Percentiles rank a stretch among this genome's conserved stretches.
These are phyloP conservation scores for Nakaseomyces bracarensis DNA, from an alignment of 1,139 yeast species.

Conservation along the genomic window DNA sequence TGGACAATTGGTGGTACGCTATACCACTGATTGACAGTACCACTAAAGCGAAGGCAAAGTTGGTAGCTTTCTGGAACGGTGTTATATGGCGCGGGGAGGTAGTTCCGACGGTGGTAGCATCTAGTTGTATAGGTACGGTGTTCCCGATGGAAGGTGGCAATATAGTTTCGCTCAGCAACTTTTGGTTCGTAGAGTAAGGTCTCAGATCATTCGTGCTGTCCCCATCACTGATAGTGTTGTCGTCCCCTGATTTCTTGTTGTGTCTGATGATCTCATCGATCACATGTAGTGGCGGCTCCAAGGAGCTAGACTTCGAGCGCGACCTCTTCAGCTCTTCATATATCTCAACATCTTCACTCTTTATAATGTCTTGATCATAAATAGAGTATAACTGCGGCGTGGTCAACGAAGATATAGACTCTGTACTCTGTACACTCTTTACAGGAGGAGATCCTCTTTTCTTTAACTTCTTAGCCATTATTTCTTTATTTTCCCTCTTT, in stretches of 20 bases:
- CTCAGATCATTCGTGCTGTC: neutral
- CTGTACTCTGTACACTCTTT: constrained; percentile 16
- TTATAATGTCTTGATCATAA: constrained; percentile 30
- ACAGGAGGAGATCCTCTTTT: neutral
- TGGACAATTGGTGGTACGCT: constrained; percentile 44
- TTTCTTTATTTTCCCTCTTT: neutral
- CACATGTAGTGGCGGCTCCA: constrained; percentile 8
- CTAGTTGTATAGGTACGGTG: neutral
- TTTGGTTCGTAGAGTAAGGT: neutral
- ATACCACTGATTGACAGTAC: constrained; percentile 41
- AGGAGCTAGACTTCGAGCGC: constrained; percentile 7
- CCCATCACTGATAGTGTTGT: neutral
- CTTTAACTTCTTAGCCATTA: neutral
- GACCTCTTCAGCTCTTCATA: constrained; percentile 23
- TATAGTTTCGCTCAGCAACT: neutral
- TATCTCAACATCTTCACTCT: constrained; percentile 26
- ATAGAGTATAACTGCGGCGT: constrained; percentile 29
- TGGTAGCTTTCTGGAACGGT: constrained; percentile 11
- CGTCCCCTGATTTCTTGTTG: constrained; percentile 1
- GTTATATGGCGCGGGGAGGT: neutral
- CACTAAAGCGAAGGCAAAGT: constrained; percentile 22
- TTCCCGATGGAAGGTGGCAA: neutral
- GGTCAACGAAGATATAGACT: constrained; percentile 24
- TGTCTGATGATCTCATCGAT: constrained; percentile 7
- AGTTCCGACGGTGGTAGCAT: neutral